phyloP scores from a whole-genome alignment of 257 asterid genomes.

The Nicotiana tabacum region DNA sequence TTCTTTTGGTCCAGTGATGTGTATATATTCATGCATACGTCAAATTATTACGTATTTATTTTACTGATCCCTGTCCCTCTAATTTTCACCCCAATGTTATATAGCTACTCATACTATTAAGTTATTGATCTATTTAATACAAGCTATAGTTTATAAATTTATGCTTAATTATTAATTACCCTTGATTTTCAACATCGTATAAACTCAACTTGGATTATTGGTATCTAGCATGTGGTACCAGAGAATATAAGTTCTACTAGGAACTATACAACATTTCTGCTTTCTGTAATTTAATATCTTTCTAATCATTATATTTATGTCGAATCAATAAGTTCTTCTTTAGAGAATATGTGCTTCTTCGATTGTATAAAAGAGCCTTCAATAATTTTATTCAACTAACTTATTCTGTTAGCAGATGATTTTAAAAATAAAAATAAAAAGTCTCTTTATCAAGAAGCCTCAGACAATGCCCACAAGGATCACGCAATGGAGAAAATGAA shows the following conservation, averaged over 20 bases:
- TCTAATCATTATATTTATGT: background rate
- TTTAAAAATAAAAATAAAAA: background rate
- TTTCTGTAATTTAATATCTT: background rate
- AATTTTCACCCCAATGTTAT: too few relatives aligned
- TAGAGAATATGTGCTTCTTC: conserved; percentile 6
- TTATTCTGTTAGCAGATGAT: background rate
- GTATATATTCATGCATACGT: background rate
- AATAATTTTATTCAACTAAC: background rate
- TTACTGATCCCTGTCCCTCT: too few relatives aligned
- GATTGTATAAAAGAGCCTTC: conserved; percentile 2
- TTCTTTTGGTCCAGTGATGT: background rate
- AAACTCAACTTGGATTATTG: background rate
- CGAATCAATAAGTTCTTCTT: background rate
- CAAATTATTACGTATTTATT: background rate
- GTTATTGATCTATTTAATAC: background rate
- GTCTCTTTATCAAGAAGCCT: background rate
- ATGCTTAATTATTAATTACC: background rate
- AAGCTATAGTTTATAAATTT: background rate
- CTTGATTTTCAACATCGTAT: background rate
- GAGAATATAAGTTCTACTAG: background rate
- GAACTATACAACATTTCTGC: background rate
- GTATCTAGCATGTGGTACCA: background rate
- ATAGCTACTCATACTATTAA: background rate
- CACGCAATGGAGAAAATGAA: background rate
- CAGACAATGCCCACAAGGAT: background rate